Conservation (phyloP, 1,284 basidiomycete species). For the Rhodotorula sp. region DNA sequence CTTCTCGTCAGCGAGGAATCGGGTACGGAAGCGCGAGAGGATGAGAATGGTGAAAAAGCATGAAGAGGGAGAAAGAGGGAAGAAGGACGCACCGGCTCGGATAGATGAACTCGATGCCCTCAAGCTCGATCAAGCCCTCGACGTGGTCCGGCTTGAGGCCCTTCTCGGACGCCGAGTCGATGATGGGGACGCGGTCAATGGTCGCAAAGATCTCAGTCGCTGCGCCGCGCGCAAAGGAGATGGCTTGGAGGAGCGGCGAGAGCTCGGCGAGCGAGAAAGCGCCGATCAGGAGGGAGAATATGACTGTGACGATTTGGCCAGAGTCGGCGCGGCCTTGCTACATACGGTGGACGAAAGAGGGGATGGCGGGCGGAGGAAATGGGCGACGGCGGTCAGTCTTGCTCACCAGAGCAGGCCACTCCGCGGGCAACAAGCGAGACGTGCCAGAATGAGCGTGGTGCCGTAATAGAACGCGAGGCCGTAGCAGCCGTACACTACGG, state of each 20-base stretch:
- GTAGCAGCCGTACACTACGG: conserved; percentile 51
- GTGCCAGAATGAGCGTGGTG: conserved; percentile 54
- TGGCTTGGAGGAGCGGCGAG: conserved; percentile 58
- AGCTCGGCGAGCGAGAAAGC: conserved; percentile 53
- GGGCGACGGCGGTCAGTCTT: neutral
- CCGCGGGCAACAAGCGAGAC: neutral
- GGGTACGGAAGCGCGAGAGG: too few species aligned
- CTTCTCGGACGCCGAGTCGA: conserved; percentile 73
- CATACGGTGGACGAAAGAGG: too few species aligned
- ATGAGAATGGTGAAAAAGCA: conserved; percentile 73
- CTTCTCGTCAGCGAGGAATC: too few species aligned
- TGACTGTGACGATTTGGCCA: conserved; percentile 39
- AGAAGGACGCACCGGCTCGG: conserved; percentile 64
- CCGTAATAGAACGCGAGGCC: conserved; percentile 58
- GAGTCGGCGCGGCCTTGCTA: conserved; percentile 24
- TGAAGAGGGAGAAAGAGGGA: neutral
- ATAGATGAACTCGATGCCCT: conserved; percentile 83
- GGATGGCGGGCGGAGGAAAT: too few species aligned
- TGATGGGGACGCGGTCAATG: conserved; percentile 81
- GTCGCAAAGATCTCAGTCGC: conserved; percentile 82
- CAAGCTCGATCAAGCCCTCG: conserved; percentile 65
- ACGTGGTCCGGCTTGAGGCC: conserved; percentile 75
- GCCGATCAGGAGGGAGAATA: conserved; percentile 33
- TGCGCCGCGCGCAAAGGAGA: conserved; percentile 79
- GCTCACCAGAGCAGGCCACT: too few species aligned